A percentile compares a stretch with the other conserved stretches of the same genome.
phyloP scores from a whole-genome alignment of 805 yeast genomes.

The Saturnispora hagleri region DNA sequence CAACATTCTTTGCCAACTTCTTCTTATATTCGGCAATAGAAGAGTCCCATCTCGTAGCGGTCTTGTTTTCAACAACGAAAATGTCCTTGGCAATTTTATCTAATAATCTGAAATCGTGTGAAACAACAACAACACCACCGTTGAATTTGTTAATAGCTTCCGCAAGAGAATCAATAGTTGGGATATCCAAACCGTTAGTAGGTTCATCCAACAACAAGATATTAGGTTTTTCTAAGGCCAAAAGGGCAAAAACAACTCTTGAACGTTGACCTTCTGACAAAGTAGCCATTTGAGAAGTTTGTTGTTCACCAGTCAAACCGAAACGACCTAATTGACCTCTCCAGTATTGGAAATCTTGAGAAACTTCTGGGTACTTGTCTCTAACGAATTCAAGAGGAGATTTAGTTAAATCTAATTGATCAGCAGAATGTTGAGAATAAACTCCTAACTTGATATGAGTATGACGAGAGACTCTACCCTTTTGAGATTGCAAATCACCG shows the following conservation, averaged over 20 bases:
- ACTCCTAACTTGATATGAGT: conserved; percentile 97
- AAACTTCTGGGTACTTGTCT: conserved; percentile 78
- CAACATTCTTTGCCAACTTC: conserved; percentile 86
- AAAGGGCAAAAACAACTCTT: conserved; percentile 92
- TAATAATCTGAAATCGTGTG: conserved; percentile 96
- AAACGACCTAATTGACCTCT: conserved; percentile 96
- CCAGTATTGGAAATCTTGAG: conserved; percentile 98
- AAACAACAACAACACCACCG: conserved; percentile 98
- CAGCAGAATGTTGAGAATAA: conserved; percentile 98
- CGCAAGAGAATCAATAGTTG: conserved; percentile 96
- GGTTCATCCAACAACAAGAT: conserved; percentile 96
- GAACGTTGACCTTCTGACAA: conserved; percentile 99
- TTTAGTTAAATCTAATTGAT: conserved; percentile 92
- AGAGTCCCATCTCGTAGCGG: conserved; percentile 96
- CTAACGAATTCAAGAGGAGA: conserved; percentile 95
- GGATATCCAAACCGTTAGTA: conserved; percentile 97
- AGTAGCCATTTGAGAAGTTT: conserved; percentile 97
- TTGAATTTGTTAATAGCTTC: conserved; percentile 89
- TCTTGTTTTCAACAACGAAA: conserved; percentile 89
- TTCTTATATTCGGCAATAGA: conserved; percentile 85
- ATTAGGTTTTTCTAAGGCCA: conserved; percentile 93
- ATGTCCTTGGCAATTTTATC: conserved; percentile 97
- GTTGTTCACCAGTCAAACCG: conserved; percentile 98
- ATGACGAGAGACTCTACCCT: conserved; percentile 94
- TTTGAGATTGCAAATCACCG: conserved; percentile 81